Evolutionary conservation across 177 flowering plant genomes (phyloP).

Genomic region (Telopea speciosissima): DNA sequence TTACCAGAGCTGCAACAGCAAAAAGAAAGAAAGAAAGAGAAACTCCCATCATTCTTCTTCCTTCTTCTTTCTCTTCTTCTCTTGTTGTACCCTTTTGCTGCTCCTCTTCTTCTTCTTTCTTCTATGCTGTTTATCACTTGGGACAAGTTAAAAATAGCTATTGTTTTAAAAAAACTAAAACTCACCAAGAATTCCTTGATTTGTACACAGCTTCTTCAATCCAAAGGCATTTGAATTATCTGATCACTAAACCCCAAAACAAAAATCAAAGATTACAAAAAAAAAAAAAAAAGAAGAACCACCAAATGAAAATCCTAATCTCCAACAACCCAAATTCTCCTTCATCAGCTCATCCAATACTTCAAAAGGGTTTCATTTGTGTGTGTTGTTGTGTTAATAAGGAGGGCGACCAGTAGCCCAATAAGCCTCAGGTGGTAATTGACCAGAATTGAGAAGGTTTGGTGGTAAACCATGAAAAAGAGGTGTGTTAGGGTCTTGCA

Average conservation of each 20-base stretch:
- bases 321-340: constrained; percentile 7
- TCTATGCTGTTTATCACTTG: neutral
- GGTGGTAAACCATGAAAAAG: constrained; percentile 70
- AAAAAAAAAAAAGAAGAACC: constrained; percentile 9
- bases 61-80: neutral
- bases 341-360: neutral
- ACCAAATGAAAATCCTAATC: neutral
- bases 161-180: constrained; percentile 9
- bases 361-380: neutral
- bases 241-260: neutral
- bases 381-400: constrained; percentile 27
- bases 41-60: neutral
- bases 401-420: constrained; percentile 81
- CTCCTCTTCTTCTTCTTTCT: neutral
- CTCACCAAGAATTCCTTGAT: constrained; percentile 24
- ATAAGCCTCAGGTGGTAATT: constrained; percentile 62
- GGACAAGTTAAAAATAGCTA: neutral
- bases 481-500: constrained; percentile 25
- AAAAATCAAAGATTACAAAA: neutral
- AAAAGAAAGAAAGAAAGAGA: constrained; percentile 6
- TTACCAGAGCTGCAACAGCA: constrained; percentile 10
- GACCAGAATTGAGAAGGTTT: constrained; percentile 69
- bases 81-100: neutral
- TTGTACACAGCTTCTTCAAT: constrained; percentile 20
- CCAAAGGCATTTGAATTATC: constrained; percentile 9